Evolutionary conservation across 2,329 filamentous ascomycete species (phyloP), one percentile per base, ranked within the genome.

Genomic region (Ascocoryne sarcoides): DNA sequence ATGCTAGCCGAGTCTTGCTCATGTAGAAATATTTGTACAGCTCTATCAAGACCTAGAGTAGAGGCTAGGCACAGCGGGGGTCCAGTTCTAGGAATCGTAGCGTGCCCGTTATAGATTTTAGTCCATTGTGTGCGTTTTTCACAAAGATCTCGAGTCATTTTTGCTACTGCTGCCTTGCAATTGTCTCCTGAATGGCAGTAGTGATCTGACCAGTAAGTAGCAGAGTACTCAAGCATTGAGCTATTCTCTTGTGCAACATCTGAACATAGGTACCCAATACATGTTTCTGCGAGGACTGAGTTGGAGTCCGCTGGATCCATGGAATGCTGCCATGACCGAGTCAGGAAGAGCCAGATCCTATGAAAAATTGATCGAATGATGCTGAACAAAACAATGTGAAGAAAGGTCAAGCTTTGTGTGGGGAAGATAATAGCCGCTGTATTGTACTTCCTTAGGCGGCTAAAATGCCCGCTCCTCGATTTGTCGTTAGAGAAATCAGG

Each of bases 191-290:
- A 5, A 5, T 5, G 5, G 4, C 5, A 5, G 29, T 31, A 31
- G 29, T 31, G 29, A 12, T 5, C 16, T 5, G 5, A 12, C 29
- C 29, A 31, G 29, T 14, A 31, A 5, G 4, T 31, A 4, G 29
- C 29, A 31, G 29, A 12, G 16, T 31, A 31, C 16, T 31, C 29
- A 31, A 31, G 29, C n/a, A 14, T 14, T 14, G 12, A 12, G 16
- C 16, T 12, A 5, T 31, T 31, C 12, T 31, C 5, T 31, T n/a
- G n/a, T 15, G 4, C 4, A 36, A 65, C 59, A 14, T 62, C 48
- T 10, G 65, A 52, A 12, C 56, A 48, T 0, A 65, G 51, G 39
- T 58, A 60, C 46, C 4, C 62, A 42, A 44, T 52, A 48, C 45
- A 52, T 0, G 31, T 21, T 18, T 43, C n/a, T 7, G 45, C 42